These are phyloP conservation scores for Agrocybe chaxingu DNA, from an alignment of 768 basidiomycete genomes.

Conservation along the genomic window DNA sequence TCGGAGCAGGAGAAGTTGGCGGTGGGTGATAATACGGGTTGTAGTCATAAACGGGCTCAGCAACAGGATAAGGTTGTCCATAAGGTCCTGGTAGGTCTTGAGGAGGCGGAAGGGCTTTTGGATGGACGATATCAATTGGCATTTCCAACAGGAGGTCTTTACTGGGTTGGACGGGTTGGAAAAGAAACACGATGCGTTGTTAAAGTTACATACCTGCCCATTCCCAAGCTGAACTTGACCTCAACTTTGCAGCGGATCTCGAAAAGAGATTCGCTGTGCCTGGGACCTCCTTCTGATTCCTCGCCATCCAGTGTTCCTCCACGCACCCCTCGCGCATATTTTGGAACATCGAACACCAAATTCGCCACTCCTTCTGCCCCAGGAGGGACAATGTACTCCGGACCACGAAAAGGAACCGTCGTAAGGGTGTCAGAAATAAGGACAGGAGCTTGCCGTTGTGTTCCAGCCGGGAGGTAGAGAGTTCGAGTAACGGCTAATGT, in stretches of 20 bases:
- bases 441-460: conserved; percentile 36
- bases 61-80: conserved; percentile 18
- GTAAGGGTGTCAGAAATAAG: conserved; percentile 67
- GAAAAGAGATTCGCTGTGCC: conserved; percentile 54
- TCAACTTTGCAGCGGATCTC: conserved; percentile 64
- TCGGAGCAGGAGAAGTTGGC: conserved; percentile 34
- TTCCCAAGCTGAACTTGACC: conserved; percentile 65
- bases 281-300: conserved; percentile 30
- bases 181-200: conserved; percentile 3
- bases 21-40: conserved; percentile 33
- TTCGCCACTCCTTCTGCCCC: conserved; percentile 77
- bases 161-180: conserved; percentile 32
- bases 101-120: conserved; percentile 48
- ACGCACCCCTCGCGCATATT: conserved; percentile 56
- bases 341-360: conserved; percentile 79
- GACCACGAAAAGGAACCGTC: conserved; percentile 67
- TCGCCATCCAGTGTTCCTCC: conserved; percentile 51
- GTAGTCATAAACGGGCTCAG: conserved; percentile 16
- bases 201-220: conserved; percentile 50
- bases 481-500: conserved; percentile 58
- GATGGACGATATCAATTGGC: conserved; percentile 64
- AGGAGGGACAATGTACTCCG: conserved; percentile 71
- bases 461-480: conserved; percentile 52
- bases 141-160: conserved; percentile 68
- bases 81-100: conserved; percentile 16